Base-by-base conservation (phyloP, 805 yeast species). In the Tetrapisispora fleetii region DNA sequence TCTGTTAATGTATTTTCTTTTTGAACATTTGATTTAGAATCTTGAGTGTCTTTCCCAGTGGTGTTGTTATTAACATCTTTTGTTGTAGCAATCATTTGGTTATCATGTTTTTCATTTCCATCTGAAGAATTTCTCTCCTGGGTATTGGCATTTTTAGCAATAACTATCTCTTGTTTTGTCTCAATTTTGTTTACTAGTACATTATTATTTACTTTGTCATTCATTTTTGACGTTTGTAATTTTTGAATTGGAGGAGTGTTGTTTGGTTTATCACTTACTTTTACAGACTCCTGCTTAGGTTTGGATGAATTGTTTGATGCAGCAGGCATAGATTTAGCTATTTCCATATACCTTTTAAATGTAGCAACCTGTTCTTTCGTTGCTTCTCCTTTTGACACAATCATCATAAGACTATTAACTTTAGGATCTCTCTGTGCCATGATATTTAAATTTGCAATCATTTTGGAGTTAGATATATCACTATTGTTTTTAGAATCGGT, bases 301-400 rank as follows among this genome's bases (percentile, higher is more conserved):
- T 41, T 41, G 4, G 16, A 6, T 41, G 22, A 11, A 4, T 14
- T 16, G 16, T 19, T 41, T 56, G 80, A 50, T 64, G 80, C 52
- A 1, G 70, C 63, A 0, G 89, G 87, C 89, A 83, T 82, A 28
- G 75, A 79, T 52, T 84, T 75, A 0, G 97, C 97, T 48, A 80
- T 72, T 50, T 79, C 81, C 49, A 91, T 88, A 57, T 85, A 85
- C 19, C 76, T 80, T 63, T 90, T 95, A 63, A 91, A 91, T 42
- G 78, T 80, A 22, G 77, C 69, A 17, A 91, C 83, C 62, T 88
- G 91, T 7, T 75, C 80, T 5, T 78, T 76, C 0, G 80, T 64
- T 0, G 96, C 96, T 22, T 72, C 74, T 4, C 95, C 95, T 48
- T 83, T 76, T 0, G 98, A 97, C 2, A 91, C 96, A 5, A 75